Percentiles rank a stretch among this genome's conserved stretches.
Conservation (phyloP, 2,329 filamentous ascomycete genomes). For the Hortaea werneckii region DNA sequence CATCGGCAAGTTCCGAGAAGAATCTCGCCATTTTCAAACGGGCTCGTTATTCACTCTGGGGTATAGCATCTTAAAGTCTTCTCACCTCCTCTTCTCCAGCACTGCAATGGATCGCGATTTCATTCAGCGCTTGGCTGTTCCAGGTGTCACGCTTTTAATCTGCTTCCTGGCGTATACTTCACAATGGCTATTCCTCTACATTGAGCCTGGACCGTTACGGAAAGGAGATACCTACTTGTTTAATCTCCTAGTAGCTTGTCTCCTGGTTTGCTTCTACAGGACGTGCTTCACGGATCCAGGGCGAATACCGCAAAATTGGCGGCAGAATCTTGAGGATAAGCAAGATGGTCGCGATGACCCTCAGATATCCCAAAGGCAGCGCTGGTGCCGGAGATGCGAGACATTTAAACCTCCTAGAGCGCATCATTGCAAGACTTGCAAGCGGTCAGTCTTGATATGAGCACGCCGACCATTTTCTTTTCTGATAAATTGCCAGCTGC, state of each 20-base stretch:
- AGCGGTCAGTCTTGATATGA: conserved; percentile 36
- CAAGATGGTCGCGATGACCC: conserved; percentile 5
- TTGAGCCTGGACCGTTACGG: conserved; percentile 50
- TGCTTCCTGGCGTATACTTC: conserved; percentile 61
- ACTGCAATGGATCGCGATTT: background rate
- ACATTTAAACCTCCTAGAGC: conserved; percentile 65
- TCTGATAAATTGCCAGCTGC: conserved; percentile 12
- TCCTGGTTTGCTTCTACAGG: conserved; percentile 61
- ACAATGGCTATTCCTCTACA: conserved; percentile 55
- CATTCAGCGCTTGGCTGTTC: conserved; percentile 50
- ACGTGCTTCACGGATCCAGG: conserved; percentile 52
- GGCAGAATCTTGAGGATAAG: conserved; percentile 8
- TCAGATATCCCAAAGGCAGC: conserved; percentile 22
- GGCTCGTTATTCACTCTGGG: too few relatives aligned
- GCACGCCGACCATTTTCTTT: background rate
- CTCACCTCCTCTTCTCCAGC: too few relatives aligned
- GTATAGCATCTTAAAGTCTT: too few relatives aligned
- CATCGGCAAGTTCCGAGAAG: too few relatives aligned
- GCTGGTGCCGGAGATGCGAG: conserved; percentile 69
- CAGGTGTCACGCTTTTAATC: conserved; percentile 56
- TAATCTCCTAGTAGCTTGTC: conserved; percentile 53
- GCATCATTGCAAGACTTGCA: conserved; percentile 72
- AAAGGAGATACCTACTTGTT: conserved; percentile 49
- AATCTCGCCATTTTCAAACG: too few relatives aligned
- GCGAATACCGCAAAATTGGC: conserved; percentile 38